phyloP scores from a whole-genome alignment of 2,329 filamentous ascomycete genomes.

The Xylariaceae sp. region DNA sequence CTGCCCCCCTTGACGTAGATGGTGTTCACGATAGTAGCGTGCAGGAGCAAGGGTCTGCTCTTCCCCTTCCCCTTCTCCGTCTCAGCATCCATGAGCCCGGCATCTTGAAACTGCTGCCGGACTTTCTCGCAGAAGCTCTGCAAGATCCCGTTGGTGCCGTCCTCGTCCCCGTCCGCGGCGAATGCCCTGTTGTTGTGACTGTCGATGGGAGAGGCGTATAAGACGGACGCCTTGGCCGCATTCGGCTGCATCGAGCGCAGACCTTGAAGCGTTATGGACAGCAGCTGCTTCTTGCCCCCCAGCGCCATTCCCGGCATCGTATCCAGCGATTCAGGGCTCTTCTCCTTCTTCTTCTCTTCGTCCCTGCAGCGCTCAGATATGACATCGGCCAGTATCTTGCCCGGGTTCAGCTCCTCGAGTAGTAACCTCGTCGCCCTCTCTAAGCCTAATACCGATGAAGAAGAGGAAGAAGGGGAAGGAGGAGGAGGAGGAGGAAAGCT shows the following conservation, averaged over 20 bases:
- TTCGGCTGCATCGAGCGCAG: slow-evolving; percentile 57
- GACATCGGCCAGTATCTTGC: not conserved
- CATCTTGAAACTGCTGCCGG: slow-evolving; percentile 46
- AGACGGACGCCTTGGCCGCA: slow-evolving; percentile 49
- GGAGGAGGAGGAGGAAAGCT: too few species aligned
- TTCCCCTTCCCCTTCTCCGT: slow-evolving; percentile 47
- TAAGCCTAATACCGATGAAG: slow-evolving; percentile 48
- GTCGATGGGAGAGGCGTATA: slow-evolving; percentile 61
- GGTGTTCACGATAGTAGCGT: slow-evolving; percentile 83
- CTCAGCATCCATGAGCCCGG: slow-evolving; percentile 48
- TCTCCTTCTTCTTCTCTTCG: not conserved
- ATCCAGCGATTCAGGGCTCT: not conserved
- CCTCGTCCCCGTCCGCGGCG: not conserved
- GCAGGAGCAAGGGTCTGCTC: slow-evolving; percentile 62
- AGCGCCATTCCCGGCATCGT: slow-evolving; percentile 15
- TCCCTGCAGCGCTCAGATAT: not conserved
- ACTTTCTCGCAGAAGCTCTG: slow-evolving; percentile 54
- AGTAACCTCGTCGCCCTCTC: slow-evolving; percentile 32
- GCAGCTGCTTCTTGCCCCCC: slow-evolving; percentile 5
- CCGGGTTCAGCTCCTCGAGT: not conserved
- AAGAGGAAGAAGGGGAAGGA: too few species aligned
- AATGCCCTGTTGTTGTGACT: not conserved
- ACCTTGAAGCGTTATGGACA: slow-evolving; percentile 46
- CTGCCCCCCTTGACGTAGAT: slow-evolving; percentile 57
- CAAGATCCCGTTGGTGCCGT: slow-evolving; percentile 38